Evolutionary conservation across 192 early-diverging fungal genomes (phyloP), one percentile per base, ranked within the genome.

Genomic region (Lobosporangium transversale): DNA sequence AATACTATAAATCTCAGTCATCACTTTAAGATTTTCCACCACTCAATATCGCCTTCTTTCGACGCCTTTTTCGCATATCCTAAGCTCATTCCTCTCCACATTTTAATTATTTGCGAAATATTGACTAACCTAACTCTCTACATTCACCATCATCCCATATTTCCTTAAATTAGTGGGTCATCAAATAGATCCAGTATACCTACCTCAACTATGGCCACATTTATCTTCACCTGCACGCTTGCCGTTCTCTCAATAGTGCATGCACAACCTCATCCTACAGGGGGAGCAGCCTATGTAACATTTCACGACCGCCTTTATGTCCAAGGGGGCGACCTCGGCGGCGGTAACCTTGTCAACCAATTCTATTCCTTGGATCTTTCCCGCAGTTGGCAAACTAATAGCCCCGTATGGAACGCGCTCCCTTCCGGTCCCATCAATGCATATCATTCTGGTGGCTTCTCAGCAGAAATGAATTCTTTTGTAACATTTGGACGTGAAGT

Each of bases 361-460:
- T 55, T 66, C 43, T 66, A 66, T 37, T 43, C 53, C 17, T 44
- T 66, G 15, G 63, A 66, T 24, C 62, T 65, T 12, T 54, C 62
- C 3, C 62, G 62, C 24, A 56, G 42, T 27, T 66, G 63, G 53
- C 63, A 54, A n/a, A 56, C 63, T 7, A 56, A 14, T 31, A 66
- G 53, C 31, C 63, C 63, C 2, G 53, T 32, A 33, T 66, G 63
- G 63, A 55, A 45, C 51, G 32, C 62, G 3, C 62, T 64, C 3
- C 62, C 62, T 18, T 21, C 51, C n/a, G 62, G 62, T 20, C 62
- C 62, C 26, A 64, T 64, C 52, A 64, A 66, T 29, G 63, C 63
- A 27, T 66, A 66, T 24, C 63, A 66, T 23, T 66, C 63, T 14
- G 63, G 63, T 23, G 63, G 63, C 15, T 66, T 55, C 43, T 66